Conservation (phyloP, 2,329 filamentous ascomycete species). For the Simplicillium sp. region DNA sequence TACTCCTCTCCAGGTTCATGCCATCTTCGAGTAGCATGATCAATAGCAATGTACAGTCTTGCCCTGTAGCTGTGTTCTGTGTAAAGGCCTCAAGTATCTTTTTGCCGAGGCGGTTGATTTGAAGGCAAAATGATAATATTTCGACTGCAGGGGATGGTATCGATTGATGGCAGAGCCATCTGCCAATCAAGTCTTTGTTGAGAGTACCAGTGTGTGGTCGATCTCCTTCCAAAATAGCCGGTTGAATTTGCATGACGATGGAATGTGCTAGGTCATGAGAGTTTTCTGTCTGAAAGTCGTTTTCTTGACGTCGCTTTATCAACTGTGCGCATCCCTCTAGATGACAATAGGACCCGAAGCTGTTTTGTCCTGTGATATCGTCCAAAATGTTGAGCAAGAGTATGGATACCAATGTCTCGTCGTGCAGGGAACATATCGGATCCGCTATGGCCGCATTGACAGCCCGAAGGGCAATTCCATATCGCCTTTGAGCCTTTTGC, state of each 20-base stretch:
- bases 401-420: constrained; percentile 1
- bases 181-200: background rate
- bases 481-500: background rate
- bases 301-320: background rate
- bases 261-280: constrained; percentile 1
- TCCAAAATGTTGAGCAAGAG: constrained; percentile 1
- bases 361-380: background rate
- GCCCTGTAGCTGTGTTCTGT: background rate
- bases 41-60: background rate
- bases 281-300: background rate
- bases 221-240: background rate
- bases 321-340: background rate
- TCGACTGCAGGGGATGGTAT: background rate
- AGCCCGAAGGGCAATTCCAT: background rate
- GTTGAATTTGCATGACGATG: constrained; percentile 1
- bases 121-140: background rate
- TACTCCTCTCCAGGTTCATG: background rate
- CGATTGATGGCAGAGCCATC: background rate
- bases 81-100: background rate
- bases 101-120: background rate
- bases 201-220: background rate
- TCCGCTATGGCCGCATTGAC: background rate
- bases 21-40: background rate
- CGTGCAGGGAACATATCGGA: background rate
- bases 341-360: background rate